phyloP scores from a whole-genome alignment of 176 grass and related monocot genomes.

The Metroxylon sagu region DNA sequence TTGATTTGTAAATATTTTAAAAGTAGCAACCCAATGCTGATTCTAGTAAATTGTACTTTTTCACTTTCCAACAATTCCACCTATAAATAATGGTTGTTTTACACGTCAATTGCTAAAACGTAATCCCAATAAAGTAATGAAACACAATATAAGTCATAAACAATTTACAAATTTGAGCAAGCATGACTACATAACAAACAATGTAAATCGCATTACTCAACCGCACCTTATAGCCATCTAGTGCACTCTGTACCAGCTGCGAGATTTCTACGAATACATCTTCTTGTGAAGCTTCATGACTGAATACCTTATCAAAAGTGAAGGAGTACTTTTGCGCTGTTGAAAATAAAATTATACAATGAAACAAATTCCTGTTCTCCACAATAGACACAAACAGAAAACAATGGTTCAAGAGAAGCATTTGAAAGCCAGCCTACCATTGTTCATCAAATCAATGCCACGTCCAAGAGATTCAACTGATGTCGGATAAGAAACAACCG shows the following conservation, averaged over 20 bases:
- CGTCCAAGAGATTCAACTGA: slow-evolving; percentile 55
- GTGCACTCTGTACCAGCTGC: slow-evolving; percentile 81
- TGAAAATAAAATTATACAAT: slow-evolving; percentile 20
- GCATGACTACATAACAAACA: too few relatives aligned
- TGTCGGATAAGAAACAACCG: slow-evolving; percentile 73
- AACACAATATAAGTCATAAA: too few relatives aligned
- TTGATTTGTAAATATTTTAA: too few relatives aligned
- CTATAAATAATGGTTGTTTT: too few relatives aligned
- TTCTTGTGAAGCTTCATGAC: slow-evolving; percentile 60
- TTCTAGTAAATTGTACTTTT: too few relatives aligned
- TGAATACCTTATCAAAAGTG: slow-evolving; percentile 92
- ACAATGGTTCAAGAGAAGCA: not conserved
- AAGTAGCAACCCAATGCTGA: too few relatives aligned
- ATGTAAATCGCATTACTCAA: too few relatives aligned
- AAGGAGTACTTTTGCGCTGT: slow-evolving; percentile 69
- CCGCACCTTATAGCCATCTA: slow-evolving; percentile 92
- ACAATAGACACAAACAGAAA: too few relatives aligned
- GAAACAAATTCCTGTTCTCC: not conserved
- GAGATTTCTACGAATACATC: slow-evolving; percentile 96
- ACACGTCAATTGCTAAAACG: too few relatives aligned
- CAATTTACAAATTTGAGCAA: too few relatives aligned
- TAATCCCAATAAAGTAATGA: too few relatives aligned
- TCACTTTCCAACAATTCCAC: too few relatives aligned
- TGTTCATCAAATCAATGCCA: slow-evolving; percentile 58
- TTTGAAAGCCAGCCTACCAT: slow-evolving; percentile 29